Percentiles rank a stretch among this genome's conserved stretches.
Evolutionary conservation across 164 flowering plant species (phyloP).

Genomic region (Piper longum): DNA sequence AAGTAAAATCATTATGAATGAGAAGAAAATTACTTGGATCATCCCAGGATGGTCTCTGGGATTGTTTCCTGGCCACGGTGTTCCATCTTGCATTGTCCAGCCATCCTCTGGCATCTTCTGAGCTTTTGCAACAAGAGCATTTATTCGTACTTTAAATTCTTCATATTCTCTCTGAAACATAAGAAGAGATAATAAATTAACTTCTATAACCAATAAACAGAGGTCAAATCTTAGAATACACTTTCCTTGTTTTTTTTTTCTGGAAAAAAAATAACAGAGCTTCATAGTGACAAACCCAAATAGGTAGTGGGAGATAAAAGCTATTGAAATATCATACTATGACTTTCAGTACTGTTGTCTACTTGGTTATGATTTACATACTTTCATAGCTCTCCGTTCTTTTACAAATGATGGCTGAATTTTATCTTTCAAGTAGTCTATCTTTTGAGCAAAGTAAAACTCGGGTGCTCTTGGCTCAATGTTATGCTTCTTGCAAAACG

Average conservation of each 20-base stretch:
- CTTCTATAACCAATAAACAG: not conserved
- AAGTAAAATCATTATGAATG: not conserved
- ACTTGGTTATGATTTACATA: constrained; percentile 5
- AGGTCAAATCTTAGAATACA: too few relatives aligned
- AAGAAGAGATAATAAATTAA: not conserved
- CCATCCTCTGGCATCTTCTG: constrained; percentile 94
- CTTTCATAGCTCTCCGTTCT: constrained; percentile 96
- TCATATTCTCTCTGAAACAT: constrained; percentile 80
- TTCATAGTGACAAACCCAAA: not conserved
- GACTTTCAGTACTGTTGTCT: not conserved
- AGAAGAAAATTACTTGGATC: constrained; percentile 59
- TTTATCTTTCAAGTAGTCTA: constrained; percentile 92
- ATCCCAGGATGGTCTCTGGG: constrained; percentile 98
- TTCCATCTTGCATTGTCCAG: constrained; percentile 98
- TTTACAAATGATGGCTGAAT: constrained; percentile 96
- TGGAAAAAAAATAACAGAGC: not conserved
- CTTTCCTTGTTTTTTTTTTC: too few relatives aligned
- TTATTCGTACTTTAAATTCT: constrained; percentile 85
- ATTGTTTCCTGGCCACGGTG: constrained; percentile 94
- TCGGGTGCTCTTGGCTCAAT: constrained; percentile 99
- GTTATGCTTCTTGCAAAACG: constrained; percentile 88
- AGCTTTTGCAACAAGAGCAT: constrained; percentile 88
- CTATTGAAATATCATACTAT: not conserved
- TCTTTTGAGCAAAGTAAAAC: constrained; percentile 87
- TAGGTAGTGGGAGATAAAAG: not conserved